Evolutionary conservation across 139 green algal species (phyloP), one percentile per base, ranked within the genome.

Genomic region (Tetradesmus obliquus): DNA sequence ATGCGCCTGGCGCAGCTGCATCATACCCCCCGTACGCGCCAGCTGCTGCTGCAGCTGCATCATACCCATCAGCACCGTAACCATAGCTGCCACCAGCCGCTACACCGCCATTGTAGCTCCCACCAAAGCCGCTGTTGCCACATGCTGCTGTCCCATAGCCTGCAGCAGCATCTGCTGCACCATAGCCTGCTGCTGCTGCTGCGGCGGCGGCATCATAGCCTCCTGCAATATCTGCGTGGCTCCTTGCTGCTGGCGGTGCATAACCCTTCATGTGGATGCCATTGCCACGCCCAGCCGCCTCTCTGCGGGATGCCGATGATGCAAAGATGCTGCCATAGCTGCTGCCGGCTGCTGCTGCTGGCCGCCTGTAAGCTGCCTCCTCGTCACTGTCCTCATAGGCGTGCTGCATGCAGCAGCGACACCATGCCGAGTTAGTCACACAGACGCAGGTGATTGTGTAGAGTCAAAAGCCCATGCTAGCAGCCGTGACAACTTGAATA

Each of bases 321-420:
- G 53, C 5, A 20, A 13, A 86, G 81, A 13, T 86, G 81, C 81
- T 86, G 81, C 45, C 32, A 82, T 24, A 82, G 74, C 84, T 83
- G 86, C 76, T 84, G 66, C 62, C 82, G 87, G 87, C 72, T 20
- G 60, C 86, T 82, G 86, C 22, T 58, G 85, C 85, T 90, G 71
- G 10, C 1, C n/a, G 22, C 45, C 5, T 58, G 8, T 10, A 13
- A 7, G 55, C 84, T 76, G 57, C 57, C n/a, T 84, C 69, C 8
- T 83, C 86, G 57, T 83, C 86, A 22, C 76, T 58, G 53, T 74
- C 86, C 19, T 90, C 86, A 32, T 90, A 90, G 17, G 86, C 19
- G 58, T 90, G 86, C 86, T 90, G 86, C 86, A 83, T 71, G 22
- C 55, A 54, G 19, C 57, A 79, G 84, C 17, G 20, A 5, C 22